phyloP scores from a whole-genome alignment of 2,329 filamentous ascomycete species.

The Geoglossum cookeanum region DNA sequence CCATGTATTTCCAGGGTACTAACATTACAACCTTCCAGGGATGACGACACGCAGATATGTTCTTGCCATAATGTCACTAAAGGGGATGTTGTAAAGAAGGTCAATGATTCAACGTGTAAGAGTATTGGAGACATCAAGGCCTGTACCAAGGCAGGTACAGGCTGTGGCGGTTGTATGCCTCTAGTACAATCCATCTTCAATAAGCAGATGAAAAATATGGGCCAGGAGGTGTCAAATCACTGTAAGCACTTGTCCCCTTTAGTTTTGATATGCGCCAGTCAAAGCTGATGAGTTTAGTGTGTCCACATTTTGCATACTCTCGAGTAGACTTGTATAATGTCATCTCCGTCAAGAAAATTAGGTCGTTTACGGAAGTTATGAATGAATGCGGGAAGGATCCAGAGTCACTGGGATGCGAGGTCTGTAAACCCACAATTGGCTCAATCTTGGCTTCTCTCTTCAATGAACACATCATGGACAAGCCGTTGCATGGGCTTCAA shows the following conservation, averaged over 20 bases:
- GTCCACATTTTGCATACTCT: conserved; percentile 66
- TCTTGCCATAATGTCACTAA: conserved; percentile 89
- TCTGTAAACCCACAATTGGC: conserved; percentile 66
- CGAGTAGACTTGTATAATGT: conserved; percentile 84
- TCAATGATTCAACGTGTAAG: conserved; percentile 66
- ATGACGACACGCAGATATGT: conserved; percentile 76
- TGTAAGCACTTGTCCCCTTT: conserved; percentile 13
- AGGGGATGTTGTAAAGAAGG: conserved; percentile 49
- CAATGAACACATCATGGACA: conserved; percentile 67
- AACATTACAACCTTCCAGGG: conserved; percentile 17
- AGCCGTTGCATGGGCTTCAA: conserved; percentile 52
- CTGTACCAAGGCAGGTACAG: conserved; percentile 81
- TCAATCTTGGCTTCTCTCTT: conserved; percentile 67
- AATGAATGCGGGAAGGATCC: conserved; percentile 51
- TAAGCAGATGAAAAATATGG: conserved; percentile 68
- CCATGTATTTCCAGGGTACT: not conserved
- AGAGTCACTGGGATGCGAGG: conserved; percentile 61
- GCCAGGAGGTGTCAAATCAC: conserved; percentile 72
- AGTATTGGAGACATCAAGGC: conserved; percentile 67
- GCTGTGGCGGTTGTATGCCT: conserved; percentile 79
- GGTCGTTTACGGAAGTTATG: conserved; percentile 60
- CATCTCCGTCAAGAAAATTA: conserved; percentile 60
- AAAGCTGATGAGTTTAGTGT: conserved; percentile 28
- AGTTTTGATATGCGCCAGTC: not conserved
- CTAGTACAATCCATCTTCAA: conserved; percentile 82